Evolutionary conservation across 1,139 yeast genomes (phyloP).

Genomic region (Blastobotrys niveus): DNA sequence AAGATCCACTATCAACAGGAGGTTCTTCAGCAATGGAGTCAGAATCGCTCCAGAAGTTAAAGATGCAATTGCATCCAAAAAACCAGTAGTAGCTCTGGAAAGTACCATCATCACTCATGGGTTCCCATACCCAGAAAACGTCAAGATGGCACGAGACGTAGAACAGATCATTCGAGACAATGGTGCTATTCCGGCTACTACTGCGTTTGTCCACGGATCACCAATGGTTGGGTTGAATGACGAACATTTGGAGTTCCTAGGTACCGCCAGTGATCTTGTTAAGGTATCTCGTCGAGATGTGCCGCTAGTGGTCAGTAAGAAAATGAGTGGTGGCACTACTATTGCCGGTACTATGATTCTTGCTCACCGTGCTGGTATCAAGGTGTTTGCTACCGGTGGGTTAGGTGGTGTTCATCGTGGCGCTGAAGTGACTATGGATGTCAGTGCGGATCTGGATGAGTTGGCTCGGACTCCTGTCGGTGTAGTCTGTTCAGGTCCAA

Average conservation of each 20-base stretch:
- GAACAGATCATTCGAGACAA: conserved; percentile 53
- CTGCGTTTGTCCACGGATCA: conserved; percentile 66
- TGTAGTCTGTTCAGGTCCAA: conserved; percentile 90
- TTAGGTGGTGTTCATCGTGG: conserved; percentile 88
- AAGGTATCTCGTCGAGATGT: conserved; percentile 82
- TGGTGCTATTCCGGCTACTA: conserved; percentile 83
- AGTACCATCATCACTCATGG: conserved; percentile 90
- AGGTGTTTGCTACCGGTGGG: conserved; percentile 90
- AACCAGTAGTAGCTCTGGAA: conserved; percentile 74
- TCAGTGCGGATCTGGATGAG: conserved; percentile 84
- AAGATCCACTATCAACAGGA: neutral
- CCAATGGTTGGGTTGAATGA: conserved; percentile 62
- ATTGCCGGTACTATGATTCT: conserved; percentile 86
- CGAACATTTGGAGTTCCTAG: conserved; percentile 47
- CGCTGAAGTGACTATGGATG: conserved; percentile 68
- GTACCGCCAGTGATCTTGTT: conserved; percentile 37
- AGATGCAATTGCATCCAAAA: conserved; percentile 51
- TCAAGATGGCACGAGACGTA: conserved; percentile 64
- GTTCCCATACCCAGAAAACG: conserved; percentile 71
- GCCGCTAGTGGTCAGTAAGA: conserved; percentile 61
- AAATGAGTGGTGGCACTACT: conserved; percentile 77
- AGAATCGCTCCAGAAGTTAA: conserved; percentile 50
- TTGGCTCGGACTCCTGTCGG: conserved; percentile 76
- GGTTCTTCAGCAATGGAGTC: conserved; percentile 3
- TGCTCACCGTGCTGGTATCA: conserved; percentile 68